Evolutionary conservation across 2,329 filamentous ascomycete genomes (phyloP), one percentile per base, ranked within the genome.

Genomic region (Ascochyta viciae-villosae): DNA sequence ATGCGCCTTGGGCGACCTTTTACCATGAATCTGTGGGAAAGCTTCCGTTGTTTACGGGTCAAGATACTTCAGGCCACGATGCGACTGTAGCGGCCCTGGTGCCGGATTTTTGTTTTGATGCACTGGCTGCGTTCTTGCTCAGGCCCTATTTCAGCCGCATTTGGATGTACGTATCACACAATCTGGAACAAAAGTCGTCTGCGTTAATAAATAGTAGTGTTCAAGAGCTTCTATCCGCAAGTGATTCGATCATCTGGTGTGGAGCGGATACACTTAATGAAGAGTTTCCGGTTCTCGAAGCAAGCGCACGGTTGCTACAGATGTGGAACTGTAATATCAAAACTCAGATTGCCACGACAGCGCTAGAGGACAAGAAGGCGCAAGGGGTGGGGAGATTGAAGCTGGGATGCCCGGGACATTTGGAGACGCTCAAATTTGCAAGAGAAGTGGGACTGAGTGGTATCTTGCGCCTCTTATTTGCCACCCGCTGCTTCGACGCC

Each of bases 91-190:
- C 37, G 3, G 15, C 6, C 1, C 31, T 23, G 4, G 24, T 57
- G 4, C 38, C 54, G 22, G 24, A 48, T 31, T 4, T 10, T 3
- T 33, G 15, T 16, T 44, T 51, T 16, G 41, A 34, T 16, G 53
- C 53, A 23, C 23, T 56, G 23, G 47, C 40, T 15, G 34, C 34
- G 12, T 56, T 56, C 23, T 19, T 57, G 22, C 27, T 47, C 22
- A 27, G 33, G 31, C 54, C 54, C 6, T 57, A 48, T 47, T 57
- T 57, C 33, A 41, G 35, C 10, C 54, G 54, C n/a, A 48, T 57
- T n/a, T 57, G 48, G 48, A 51, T 57, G 37, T 57, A 35, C 4
- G 40, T 39, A 34, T 23, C 40, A 29, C 7, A 37, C 29, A 13
- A 35, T 6, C 9, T 16, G 5, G 7, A 5, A 7, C n/a, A 8